Evolutionary conservation across 495 filamentous ascomycete genomes (phyloP), one percentile per base, ranked within the genome.

Genomic region (Aspergillus mulundensis): DNA sequence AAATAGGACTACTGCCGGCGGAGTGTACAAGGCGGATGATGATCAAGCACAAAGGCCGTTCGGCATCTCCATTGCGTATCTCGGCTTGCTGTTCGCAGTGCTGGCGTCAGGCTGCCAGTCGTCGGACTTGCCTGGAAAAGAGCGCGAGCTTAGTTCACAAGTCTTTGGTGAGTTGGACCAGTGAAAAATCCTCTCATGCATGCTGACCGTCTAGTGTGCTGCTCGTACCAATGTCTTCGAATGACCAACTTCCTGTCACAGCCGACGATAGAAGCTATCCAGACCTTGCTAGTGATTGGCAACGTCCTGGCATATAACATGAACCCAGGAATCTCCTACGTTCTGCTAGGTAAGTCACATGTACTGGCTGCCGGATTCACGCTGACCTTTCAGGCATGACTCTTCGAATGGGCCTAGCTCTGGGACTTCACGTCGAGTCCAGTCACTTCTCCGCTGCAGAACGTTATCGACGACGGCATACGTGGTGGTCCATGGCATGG

Each of bases 81-180:
- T 92, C 8, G 87, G 87, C 10, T 77, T 91, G 21, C 72, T 93
- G 7, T 93, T 93, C 67, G 87, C 87, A 5, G 84, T 90, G 0
- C 76, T 94, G 23, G 89, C 88, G 0, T 89, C 88, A 28, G 88
- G 88, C 15, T 88, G 85, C n/a, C 89, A 94, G 66, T 91, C 86
- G 50, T 87, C 88, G 3, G 83, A 85, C 60, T 76, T 87, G 7
- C 82, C 86, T 12, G 72, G 76, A 34, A 81, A 79, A 61, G 80
- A 85, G 52, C 54, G 79, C 50, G 80, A 83, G 56, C 64, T 82
- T 57, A 82, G 78, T 6, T 84, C 81, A 0, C 81, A 84, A 56
- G 80, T 84, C 38, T 84, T 83, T 61, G 70, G 79, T 81, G 69
- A 49, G 32, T 15, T 6, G 30, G n/a, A 39, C 24, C 39, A 58